phyloP scores from a whole-genome alignment of 306 rosid genomes.

The Cucurbita maxima region DNA sequence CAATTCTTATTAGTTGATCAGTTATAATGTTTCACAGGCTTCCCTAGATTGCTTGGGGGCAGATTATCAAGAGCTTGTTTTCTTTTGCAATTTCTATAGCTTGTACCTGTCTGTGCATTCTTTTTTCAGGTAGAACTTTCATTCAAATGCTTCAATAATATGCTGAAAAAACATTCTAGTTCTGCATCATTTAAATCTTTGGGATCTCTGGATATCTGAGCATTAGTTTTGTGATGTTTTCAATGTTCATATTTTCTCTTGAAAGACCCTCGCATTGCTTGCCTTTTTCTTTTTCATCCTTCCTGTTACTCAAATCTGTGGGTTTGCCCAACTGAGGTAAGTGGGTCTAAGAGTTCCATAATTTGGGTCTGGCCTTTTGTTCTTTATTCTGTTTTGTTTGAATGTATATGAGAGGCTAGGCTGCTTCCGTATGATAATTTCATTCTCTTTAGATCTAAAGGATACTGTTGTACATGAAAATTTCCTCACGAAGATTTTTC shows the following conservation, averaged over 20 bases:
- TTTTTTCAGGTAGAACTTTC: neutral
- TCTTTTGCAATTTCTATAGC: neutral
- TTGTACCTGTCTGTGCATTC: neutral
- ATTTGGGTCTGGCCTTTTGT: neutral
- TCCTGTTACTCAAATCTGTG: neutral
- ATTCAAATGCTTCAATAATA: neutral
- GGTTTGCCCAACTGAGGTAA: neutral
- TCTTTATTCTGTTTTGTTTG: neutral
- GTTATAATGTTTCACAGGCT: conserved; percentile 47
- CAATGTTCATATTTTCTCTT: neutral
- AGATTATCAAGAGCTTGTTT: conserved; percentile 12
- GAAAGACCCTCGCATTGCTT: neutral
- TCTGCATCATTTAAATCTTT: neutral
- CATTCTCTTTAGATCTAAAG: neutral
- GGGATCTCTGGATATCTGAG: neutral
- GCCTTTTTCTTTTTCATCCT: neutral
- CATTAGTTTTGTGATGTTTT: neutral
- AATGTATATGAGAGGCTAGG: neutral
- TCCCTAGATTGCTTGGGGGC: conserved; percentile 46
- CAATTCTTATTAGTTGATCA: conserved; percentile 28
- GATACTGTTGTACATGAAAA: neutral
- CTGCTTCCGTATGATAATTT: neutral
- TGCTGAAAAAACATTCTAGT: neutral
- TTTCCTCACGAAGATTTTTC: neutral
- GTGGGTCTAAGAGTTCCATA: no score